Conservation (phyloP, 2,329 filamentous ascomycete genomes). For the Neofusicoccum cordaticola region DNA sequence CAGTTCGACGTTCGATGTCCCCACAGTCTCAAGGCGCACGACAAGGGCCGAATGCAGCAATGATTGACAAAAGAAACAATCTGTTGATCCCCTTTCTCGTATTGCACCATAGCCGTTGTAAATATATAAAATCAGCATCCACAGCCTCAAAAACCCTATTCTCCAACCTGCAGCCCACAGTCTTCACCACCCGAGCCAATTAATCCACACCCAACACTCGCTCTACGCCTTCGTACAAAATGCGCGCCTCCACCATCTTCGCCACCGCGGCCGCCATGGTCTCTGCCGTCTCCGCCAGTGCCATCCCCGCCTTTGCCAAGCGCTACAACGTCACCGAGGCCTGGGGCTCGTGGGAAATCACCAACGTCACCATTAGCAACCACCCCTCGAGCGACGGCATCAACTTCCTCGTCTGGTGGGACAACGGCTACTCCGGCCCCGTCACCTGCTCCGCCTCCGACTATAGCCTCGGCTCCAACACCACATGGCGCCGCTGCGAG, state of each 20-base stretch:
- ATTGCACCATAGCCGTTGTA: not conserved
- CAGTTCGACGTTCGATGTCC: not conserved
- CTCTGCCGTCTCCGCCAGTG: not conserved
- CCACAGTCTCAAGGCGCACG: too few species aligned
- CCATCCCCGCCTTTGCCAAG: not conserved
- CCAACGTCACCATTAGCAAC: not conserved
- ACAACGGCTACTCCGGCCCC: not conserved
- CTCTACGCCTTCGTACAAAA: not conserved
- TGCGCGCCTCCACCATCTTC: constrained; percentile 9
- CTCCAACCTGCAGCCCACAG: not conserved
- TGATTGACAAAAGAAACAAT: not conserved
- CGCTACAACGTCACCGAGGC: constrained; percentile 9
- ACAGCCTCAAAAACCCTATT: not conserved
- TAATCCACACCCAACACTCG: too few species aligned
- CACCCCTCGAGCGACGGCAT: not conserved
- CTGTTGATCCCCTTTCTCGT: constrained; percentile 1
- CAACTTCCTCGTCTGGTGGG: constrained; percentile 1
- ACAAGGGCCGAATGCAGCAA: not conserved
- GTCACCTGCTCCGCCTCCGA: not conserved
- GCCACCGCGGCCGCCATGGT: not conserved
- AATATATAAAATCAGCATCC: not conserved
- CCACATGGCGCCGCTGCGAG: not conserved
- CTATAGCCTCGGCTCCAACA: not conserved
- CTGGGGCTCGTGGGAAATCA: constrained; percentile 7
- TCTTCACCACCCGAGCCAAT: not conserved